Evolutionary conservation across 2,329 filamentous ascomycete genomes (phyloP).

Genomic region (Fusarium albosuccineum): DNA sequence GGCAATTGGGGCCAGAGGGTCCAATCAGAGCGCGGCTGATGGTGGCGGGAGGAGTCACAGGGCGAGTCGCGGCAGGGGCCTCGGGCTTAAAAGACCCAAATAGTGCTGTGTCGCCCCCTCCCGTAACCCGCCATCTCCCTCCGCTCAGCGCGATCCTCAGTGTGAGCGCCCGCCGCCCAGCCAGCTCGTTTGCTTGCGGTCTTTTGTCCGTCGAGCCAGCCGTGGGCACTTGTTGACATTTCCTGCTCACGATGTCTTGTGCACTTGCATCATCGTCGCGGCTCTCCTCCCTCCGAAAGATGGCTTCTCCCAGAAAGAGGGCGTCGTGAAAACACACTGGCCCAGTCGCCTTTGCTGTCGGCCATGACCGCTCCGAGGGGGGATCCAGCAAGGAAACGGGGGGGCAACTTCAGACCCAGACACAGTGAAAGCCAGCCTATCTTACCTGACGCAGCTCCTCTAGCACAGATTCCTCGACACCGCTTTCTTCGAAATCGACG

Average conservation of each 20-base stretch:
- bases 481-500: constrained; percentile 96
- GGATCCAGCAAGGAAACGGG: constrained; percentile 12
- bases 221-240: not conserved
- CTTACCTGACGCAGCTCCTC: constrained; percentile 90
- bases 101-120: constrained; percentile 64
- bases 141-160: constrained; percentile 32
- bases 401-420: constrained; percentile 15
- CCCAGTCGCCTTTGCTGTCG: constrained; percentile 22
- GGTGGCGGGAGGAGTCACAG: constrained; percentile 39
- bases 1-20: constrained; percentile 9
- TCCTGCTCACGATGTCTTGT: not conserved
- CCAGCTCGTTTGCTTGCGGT: constrained; percentile 20
- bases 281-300: not conserved
- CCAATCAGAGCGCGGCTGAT: constrained; percentile 40
- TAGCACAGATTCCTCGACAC: constrained; percentile 87
- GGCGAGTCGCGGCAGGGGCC: constrained; percentile 42
- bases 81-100: constrained; percentile 69
- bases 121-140: constrained; percentile 47
- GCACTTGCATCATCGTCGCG: not conserved
- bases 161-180: not conserved
- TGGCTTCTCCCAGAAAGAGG: not conserved
- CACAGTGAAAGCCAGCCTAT: constrained; percentile 37
- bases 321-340: constrained; percentile 12
- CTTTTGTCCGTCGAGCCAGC: constrained; percentile 10
- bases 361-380: constrained; percentile 36